Conservation (phyloP, 2,329 filamentous ascomycete species). For the Huntiella abstrusa region DNA sequence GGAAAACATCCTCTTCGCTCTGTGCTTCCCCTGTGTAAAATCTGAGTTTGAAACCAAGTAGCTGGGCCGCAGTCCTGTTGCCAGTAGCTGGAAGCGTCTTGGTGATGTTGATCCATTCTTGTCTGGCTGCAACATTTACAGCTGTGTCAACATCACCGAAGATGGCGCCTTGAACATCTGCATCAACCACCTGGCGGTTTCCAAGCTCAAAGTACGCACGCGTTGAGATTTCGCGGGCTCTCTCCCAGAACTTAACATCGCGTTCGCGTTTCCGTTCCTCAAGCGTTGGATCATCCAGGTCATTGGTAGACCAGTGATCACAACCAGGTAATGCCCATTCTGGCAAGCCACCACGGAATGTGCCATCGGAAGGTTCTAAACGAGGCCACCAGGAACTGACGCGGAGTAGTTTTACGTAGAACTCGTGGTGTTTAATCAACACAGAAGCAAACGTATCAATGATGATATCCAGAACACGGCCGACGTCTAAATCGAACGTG, state of each 20-base stretch:
- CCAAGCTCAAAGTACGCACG: conserved; percentile 82
- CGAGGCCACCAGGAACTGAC: conserved; percentile 95
- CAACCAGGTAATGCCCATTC: conserved; percentile 66
- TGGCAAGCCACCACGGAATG: conserved; percentile 50
- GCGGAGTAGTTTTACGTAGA: conserved; percentile 83
- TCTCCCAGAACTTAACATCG: conserved; percentile 63
- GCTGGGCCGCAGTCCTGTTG: conserved; percentile 79
- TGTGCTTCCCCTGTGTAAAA: conserved; percentile 78
- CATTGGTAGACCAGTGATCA: conserved; percentile 39
- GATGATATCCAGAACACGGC: conserved; percentile 81
- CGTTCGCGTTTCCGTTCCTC: conserved; percentile 39
- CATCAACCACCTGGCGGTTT: conserved; percentile 39
- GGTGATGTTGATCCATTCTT: conserved; percentile 63
- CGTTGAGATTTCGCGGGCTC: conserved; percentile 57
- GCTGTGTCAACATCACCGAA: conserved; percentile 33
- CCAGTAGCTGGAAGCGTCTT: conserved; percentile 67
- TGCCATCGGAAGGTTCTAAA: conserved; percentile 22
- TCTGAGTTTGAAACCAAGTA: conserved; percentile 89
- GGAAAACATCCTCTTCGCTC: conserved; percentile 56
- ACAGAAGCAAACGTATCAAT: conserved; percentile 89
- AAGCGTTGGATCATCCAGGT: conserved; percentile 47
- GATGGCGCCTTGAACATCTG: conserved; percentile 1
- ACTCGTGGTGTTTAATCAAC: conserved; percentile 78
- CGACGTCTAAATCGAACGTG: conserved; percentile 91
- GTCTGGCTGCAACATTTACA: conserved; percentile 35